Evolutionary conservation across 495 filamentous ascomycete species (phyloP), one percentile per base, ranked within the genome.

Genomic region (Pyrenula massariospora): DNA sequence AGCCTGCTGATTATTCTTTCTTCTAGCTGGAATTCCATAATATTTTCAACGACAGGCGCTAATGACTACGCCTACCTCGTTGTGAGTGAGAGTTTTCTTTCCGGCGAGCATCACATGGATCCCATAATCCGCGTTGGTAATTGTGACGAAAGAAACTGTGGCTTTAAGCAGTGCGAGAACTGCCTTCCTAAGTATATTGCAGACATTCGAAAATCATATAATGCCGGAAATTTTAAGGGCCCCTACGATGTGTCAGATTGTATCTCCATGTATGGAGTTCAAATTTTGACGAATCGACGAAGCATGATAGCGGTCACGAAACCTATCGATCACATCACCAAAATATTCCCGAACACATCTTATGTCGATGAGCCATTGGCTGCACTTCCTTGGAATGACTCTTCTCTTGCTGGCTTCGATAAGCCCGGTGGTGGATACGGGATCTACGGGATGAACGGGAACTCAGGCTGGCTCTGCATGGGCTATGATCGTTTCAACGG

Each of bases 41-140:
- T 76, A 1, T 74, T 76, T 58, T 60, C 70, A 25, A 66, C 70
- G 2, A 62, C 73, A 3, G 66, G 64, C 0, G 68, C 68, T 10
- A 65, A 68, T 51, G 59, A 70, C 24, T 74, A 70, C 52, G 64
- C 63, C 1, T 58, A 68, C 10, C 57, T 70, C 8, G 56, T 68
- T 5, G 69, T 68, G 19, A 63, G 60, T n/a, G 56, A 67, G 42
- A 60, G 61, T 1, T 69, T 74, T 22, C 47, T 42, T 42, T 42
- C 31, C 31, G 15, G 31, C 31, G 31, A 42, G 31, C 31, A 42
- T 15, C 15, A 42, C 31, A 42, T 42, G 31, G 31, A 42, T 42
- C 15, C 31, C 15, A 42, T 42, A 42, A 42, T 42, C 31, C 31
- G 8, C 15, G 8, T 42, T 42, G 31, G 15, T 42, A 15, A 42